These are phyloP conservation scores for Dryadomyces sulphureus DNA, from an alignment of 2,329 filamentous ascomycete genomes.

Conservation along the genomic window DNA sequence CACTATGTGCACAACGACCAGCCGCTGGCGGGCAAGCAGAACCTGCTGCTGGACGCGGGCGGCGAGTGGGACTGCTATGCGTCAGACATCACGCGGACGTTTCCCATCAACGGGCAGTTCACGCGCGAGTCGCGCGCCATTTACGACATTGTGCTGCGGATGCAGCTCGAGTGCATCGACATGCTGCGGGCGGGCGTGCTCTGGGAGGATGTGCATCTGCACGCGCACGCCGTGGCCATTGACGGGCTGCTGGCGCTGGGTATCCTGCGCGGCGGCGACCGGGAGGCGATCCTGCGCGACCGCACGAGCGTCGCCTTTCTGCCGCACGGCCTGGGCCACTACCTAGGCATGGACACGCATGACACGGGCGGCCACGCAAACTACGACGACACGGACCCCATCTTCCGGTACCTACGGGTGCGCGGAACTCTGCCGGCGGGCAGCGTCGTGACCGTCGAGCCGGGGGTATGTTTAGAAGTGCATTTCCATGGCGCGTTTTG, in stretches of 20 bases:
- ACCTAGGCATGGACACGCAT: conserved; percentile 85
- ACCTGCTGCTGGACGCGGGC: conserved; percentile 75
- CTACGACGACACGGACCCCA: conserved; percentile 61
- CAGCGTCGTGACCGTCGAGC: conserved; percentile 86
- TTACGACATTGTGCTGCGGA: conserved; percentile 71
- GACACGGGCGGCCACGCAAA: conserved; percentile 70
- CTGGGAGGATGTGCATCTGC: conserved; percentile 71
- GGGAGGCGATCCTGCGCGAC: conserved; percentile 59
- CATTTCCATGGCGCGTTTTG: background rate
- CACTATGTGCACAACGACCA: conserved; percentile 77
- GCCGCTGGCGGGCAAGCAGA: conserved; percentile 53
- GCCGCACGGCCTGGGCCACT: conserved; percentile 81
- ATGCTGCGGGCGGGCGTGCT: conserved; percentile 57
- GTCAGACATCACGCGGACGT: conserved; percentile 65
- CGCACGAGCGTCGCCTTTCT: conserved; percentile 84
- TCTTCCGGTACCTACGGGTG: conserved; percentile 80
- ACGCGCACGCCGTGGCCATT: conserved; percentile 71
- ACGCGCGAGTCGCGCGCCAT: conserved; percentile 55
- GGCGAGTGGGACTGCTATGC: conserved; percentile 62
- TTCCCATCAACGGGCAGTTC: conserved; percentile 64
- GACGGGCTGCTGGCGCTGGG: conserved; percentile 63
- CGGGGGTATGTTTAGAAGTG: conserved; percentile 46
- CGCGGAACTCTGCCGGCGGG: conserved; percentile 60
- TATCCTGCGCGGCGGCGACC: conserved; percentile 52
- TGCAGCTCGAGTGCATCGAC: conserved; percentile 68